Evolutionary conservation across 768 basidiomycete genomes (phyloP), one percentile per base, ranked within the genome.

Genomic region (Tricholoma sp.): DNA sequence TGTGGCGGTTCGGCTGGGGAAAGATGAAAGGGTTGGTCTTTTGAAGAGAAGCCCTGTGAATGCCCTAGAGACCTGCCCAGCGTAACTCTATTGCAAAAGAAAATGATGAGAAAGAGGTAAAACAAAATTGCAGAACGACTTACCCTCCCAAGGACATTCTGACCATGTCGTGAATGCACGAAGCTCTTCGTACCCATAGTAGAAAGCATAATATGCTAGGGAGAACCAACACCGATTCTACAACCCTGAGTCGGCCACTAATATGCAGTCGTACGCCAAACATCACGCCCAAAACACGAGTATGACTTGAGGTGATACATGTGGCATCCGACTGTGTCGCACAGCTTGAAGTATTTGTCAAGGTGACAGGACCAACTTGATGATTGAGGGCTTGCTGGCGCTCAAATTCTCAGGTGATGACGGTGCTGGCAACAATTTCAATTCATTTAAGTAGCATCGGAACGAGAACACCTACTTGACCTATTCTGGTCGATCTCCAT

Each of bases 11-110:
- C 70, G 70, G 64, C 70, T 73, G 54, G 70, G 74, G 64, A 71
- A 72, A 45, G 70, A 65, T 54, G 72, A 68, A 57, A 75, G 61
- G 52, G 75, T 66, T 1, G 80, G 76, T 1, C 69, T 69, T 72
- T 82, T 83, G 72, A 83, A 80, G 50, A 80, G 72, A 60, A 79
- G 77, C 43, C 82, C 76, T 51, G 79, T 71, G 67, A 83, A 79
- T 21, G 79, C 78, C 59, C 77, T 74, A 29, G 76, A 75, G n/a
- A 76, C 69, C 57, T 78, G 76, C 24, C 73, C 59, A 59, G 71
- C 59, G 55, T 77, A 65, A 41, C 54, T 52, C 63, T 67, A 22
- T 46, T 19, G 52, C 47, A 34, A 56, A 21, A 7, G 56, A 46
- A 16, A 56, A 49, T 50, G 32, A 52, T 31, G n/a, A 29, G 27